Conservation (phyloP, 2,329 filamentous ascomycete species). For the Colletotrichum plurivorum region DNA sequence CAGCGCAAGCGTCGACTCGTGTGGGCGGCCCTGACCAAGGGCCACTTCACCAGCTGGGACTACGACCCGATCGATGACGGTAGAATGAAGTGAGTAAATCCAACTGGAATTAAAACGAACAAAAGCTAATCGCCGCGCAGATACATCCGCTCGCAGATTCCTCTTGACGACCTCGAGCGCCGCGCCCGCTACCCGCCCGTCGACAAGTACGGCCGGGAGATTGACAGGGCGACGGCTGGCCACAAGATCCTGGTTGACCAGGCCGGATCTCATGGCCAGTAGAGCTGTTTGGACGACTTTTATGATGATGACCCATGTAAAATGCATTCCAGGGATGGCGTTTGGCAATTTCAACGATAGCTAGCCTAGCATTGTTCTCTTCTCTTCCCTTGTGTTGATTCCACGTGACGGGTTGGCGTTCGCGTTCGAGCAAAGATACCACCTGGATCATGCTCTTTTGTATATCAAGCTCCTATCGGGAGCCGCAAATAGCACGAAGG, state of each 20-base stretch:
- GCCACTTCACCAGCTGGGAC: conserved; percentile 87
- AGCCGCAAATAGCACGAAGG: not conserved
- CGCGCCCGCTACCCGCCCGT: conserved; percentile 80
- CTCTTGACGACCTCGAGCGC: conserved; percentile 84
- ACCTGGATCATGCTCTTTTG: conserved; percentile 13
- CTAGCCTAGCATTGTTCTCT: not conserved
- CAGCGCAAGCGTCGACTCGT: conserved; percentile 85
- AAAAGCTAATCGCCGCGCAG: conserved; percentile 59
- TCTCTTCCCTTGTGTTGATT: conserved; percentile 20
- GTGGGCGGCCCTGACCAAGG: conserved; percentile 84
- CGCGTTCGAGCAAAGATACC: conserved; percentile 20
- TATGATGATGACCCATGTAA: conserved; percentile 33
- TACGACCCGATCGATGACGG: conserved; percentile 82
- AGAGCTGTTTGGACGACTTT: conserved; percentile 30
- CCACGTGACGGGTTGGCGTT: conserved; percentile 26
- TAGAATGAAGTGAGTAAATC: conserved; percentile 69
- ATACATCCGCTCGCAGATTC: conserved; percentile 88
- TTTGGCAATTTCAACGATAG: conserved; percentile 13
- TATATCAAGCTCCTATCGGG: not conserved
- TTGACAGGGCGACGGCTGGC: conserved; percentile 47
- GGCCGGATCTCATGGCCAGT: conserved; percentile 61
- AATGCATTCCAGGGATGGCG: conserved; percentile 31
- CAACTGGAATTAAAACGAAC: conserved; percentile 49
- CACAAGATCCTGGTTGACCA: conserved; percentile 55
- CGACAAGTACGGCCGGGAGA: conserved; percentile 67